Base-by-base conservation (phyloP, 2,329 filamentous ascomycete species). In the Elsinoe batatas region DNA sequence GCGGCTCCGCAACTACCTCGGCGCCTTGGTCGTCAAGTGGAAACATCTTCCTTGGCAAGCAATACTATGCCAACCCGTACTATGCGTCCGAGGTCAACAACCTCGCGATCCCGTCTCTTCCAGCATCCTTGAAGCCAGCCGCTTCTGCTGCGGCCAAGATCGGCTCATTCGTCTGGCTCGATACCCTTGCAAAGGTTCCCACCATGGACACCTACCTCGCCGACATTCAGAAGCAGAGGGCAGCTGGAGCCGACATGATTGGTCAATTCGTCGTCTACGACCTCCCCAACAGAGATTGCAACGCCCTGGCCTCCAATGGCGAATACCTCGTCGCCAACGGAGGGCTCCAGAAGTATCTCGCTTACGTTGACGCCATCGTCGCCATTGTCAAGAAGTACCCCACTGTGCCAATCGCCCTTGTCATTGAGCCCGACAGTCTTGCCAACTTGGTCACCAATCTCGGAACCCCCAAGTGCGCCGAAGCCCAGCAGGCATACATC, bases 371-470 rank as follows among this genome's bases (percentile, higher is more conserved):
- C 68, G 69, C 72, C 54, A 81, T 84, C 60, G 75, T 73, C 51
- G 65, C 71, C 50, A 68, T 79, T 54, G 61, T 84, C 60, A 72
- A 77, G 62, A 71, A 73, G 36, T 78, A 82, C 67, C 72, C 79
- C 55, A 77, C 80, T 53, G 63, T 73, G 5, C 67, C 71, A 62
- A 75, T 79, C 53, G 75, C 76, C 40, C 66, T 80, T 11, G 68
- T 78, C 50, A 73, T 79, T 51, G 76, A 84, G 66, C 81, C 81
- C 46, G 81, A 84, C 68, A 82, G 76, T 54, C 71, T 84, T 40
- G 79, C 78, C 57, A 84, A 83, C 68, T 67, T 84, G 61, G 76
- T 84, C 40, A 83, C 81, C 65, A 84, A 84, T 69, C 61, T 76
- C 60, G 71, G 72, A 61, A 73, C 80, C 15, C 58, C 69, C 5